Base-by-base conservation (phyloP, 129 eudicot species). In the Arctium minus region DNA sequence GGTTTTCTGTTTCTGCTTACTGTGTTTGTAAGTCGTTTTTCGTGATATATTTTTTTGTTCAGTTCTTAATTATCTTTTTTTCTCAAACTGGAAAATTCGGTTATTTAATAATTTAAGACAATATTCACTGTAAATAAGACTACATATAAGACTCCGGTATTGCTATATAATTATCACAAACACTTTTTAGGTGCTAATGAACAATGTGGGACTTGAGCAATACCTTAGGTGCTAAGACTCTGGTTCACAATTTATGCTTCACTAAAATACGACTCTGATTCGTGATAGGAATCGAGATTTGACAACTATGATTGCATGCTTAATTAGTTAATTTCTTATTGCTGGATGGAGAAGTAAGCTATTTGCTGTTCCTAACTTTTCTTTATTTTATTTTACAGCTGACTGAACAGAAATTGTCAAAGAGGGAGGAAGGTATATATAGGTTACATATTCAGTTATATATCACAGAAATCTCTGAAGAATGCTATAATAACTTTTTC, bases 371-470 rank as follows among this genome's bases (percentile, higher is more conserved):
- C 18, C 53, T 70, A 39, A 80, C 13, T 77, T 78, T 10, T 18
- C 40, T 77, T 33, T 87, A 12, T 81, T 78, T 62, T 78, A 32
- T n/a, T 53, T 44, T 39, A 81, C 94, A 95, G 98, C 75, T 95
- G 77, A 87, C 93, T 13, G 98, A 95, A 88, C 89, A 82, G 40
- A 92, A 92, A 73, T 81, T 91, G 83, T 38, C 97, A n/a, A 87
- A 78, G 82, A 95, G 86, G 86, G 97, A 87, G 89, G 94, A 92
- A 92, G 98, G 97, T 95, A 87, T 76, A 38, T 60, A 32, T 56
- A 48, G 27, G 35, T 70, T 40, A 76, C 74, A 40, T 39, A 71
- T 72, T 7, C 56, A 10, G 70, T 76, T 72, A 17, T 76, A 39
- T 35, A 37, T 81, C 17, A 30, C 27, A 67, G 46, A 67, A 70